Evolutionary conservation across 2,329 filamentous ascomycete genomes (phyloP), one percentile per base, ranked within the genome.

Genomic region (Diaporthe destruens): DNA sequence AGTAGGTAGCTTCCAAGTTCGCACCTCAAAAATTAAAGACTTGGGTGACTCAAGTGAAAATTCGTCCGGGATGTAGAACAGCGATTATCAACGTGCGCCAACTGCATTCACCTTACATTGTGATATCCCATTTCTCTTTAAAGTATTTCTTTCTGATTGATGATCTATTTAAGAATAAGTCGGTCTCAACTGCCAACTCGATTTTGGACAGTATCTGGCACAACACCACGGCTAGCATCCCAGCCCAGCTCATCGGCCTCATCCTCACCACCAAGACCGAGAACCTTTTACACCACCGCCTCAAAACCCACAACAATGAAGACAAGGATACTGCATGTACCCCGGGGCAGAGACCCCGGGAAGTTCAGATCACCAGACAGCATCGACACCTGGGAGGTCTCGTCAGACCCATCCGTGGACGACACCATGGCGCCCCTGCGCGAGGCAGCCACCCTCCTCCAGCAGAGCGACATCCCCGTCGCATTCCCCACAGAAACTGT

Each of bases 401-500:
- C 79, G 7, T 47, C 75, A 12, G 68, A 75, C 23, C 65, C 71
- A 2, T 68, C 71, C 6, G 75, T 77, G 8, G 75, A 77, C 29
- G 77, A 78, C 8, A 80, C 80, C 8, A 73, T 85, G 51, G 77
- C 76, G 1, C 80, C 82, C 34, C 86, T 97, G 49, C 83, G 85
- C 72, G 84, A 90, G 71, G 94, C 94, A 1, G 94, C 93, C 2
- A 80, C 86, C 16, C 87, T 91, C 75, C 85, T 98, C 47, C 88
- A 86, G 67, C 86, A 86, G 23, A 91, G 88, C 67, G 88, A 94
- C 79, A 88, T 88, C 4, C 96, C 96, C 6, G 94, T 99, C 61
- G 96, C 94, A 1, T 99, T 99, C 80, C 96, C 96, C 0, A 99
- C 96, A 0, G 96, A 99, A 84, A 99, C 96, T 0, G 96, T 99